Evolutionary conservation across 345 rosid genomes (phyloP).

Genomic region (Hypericum perforatum): DNA sequence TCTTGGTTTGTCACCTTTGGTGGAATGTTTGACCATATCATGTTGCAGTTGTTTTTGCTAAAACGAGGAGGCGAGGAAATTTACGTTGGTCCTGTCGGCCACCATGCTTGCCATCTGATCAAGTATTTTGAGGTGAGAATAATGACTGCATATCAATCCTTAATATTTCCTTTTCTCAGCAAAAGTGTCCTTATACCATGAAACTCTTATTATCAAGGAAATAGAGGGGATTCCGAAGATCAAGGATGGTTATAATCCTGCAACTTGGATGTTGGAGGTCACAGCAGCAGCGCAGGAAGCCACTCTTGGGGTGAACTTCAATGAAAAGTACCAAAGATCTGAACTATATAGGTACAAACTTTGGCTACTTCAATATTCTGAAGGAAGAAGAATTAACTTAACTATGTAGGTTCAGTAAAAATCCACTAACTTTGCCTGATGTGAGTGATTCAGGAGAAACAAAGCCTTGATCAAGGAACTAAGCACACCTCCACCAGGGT

Average conservation of each 20-base stretch:
- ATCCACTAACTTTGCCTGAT: too few species aligned
- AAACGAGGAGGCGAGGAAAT: constrained; percentile 56
- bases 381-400: too few species aligned
- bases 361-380: too few species aligned
- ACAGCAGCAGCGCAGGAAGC: constrained; percentile 26
- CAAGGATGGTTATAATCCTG: constrained; percentile 59
- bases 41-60: constrained; percentile 31
- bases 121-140: constrained; percentile 49
- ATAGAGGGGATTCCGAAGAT: constrained; percentile 41
- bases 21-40: background rate
- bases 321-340: too few species aligned
- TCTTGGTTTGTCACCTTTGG: background rate
- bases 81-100: constrained; percentile 55
- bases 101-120: constrained; percentile 39
- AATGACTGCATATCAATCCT: background rate
- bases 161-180: background rate
- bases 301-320: background rate
- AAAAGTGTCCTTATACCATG: background rate
- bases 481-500: too few species aligned
- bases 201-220: constrained; percentile 22
- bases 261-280: constrained; percentile 70
- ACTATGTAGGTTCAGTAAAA: too few species aligned
- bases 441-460: too few species aligned
- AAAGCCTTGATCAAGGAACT: too few species aligned
- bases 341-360: too few species aligned